Evolutionary conservation across 2,329 filamentous ascomycete genomes (phyloP).

Genomic region (Penicillium sp.): DNA sequence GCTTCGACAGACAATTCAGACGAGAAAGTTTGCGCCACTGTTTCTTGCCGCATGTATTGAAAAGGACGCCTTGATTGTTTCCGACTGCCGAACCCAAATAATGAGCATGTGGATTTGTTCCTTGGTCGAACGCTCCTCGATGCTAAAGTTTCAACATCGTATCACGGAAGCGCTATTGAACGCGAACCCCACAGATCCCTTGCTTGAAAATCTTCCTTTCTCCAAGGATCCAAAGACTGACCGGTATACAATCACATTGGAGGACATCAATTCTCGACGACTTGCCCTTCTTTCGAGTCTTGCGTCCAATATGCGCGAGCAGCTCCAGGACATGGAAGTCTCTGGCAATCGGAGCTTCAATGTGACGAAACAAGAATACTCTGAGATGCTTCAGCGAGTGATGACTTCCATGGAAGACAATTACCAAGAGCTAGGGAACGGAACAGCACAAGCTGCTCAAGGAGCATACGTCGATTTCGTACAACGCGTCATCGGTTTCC

Average conservation of each 20-base stretch:
- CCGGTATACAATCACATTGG: constrained; percentile 49
- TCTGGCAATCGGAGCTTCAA: constrained; percentile 37
- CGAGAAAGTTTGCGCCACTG: constrained; percentile 47
- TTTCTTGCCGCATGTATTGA: constrained; percentile 49
- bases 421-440: constrained; percentile 54
- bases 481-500: constrained; percentile 57
- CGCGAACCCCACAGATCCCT: constrained; percentile 42
- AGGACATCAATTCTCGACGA: constrained; percentile 56
- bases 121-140: constrained; percentile 59
- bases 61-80: constrained; percentile 42
- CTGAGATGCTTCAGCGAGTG: constrained; percentile 52
- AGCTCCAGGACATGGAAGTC: constrained; percentile 42
- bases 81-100: constrained; percentile 50
- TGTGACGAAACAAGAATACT: constrained; percentile 46
- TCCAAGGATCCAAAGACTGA: constrained; percentile 38
- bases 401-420: constrained; percentile 63
- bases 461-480: constrained; percentile 63
- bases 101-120: constrained; percentile 55
- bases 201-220: constrained; percentile 61
- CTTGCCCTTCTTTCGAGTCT: constrained; percentile 56
- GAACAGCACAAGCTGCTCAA: constrained; percentile 32
- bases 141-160: constrained; percentile 61
- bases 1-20: constrained; percentile 48
- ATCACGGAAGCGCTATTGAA: constrained; percentile 57
- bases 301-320: constrained; percentile 59